phyloP scores from a whole-genome alignment of 2,329 filamentous ascomycete genomes.

The Whalleya microplaca region DNA sequence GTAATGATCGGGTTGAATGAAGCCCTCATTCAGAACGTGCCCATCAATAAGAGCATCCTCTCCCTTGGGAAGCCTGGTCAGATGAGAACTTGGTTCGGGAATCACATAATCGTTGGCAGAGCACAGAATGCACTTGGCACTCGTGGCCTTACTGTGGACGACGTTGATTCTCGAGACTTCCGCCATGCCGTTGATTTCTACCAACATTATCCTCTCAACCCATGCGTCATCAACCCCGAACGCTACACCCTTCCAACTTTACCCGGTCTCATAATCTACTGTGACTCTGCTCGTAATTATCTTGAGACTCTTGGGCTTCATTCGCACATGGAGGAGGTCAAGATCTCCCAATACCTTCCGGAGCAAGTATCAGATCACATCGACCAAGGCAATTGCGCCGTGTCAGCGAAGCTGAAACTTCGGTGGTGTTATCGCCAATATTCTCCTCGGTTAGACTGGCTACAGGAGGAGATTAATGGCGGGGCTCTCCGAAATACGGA shows the following conservation, averaged over 20 bases:
- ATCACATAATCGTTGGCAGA: constrained; percentile 5
- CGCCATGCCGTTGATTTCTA: constrained; percentile 17
- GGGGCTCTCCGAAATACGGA: constrained; percentile 4
- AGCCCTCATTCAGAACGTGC: background rate
- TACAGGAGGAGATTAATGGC: background rate
- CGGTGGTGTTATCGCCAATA: constrained; percentile 13
- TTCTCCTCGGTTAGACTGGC: background rate
- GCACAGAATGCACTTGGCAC: background rate
- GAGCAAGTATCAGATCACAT: background rate
- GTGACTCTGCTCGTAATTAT: constrained; percentile 7
- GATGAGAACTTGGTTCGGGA: constrained; percentile 13
- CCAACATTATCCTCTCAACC: constrained; percentile 9
- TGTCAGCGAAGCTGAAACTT: constrained; percentile 8
- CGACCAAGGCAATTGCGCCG: constrained; percentile 2
- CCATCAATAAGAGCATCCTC: constrained; percentile 13
- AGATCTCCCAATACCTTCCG: background rate
- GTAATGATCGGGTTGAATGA: constrained; percentile 1
- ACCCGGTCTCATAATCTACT: constrained; percentile 11
- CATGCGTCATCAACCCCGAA: constrained; percentile 7
- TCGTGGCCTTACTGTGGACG: constrained; percentile 7
- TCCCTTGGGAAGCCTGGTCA: constrained; percentile 16
- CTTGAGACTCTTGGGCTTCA: background rate
- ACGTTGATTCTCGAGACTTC: constrained; percentile 17
- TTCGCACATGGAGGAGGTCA: background rate
- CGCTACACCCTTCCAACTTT: background rate